These are phyloP conservation scores for Colletotrichum shisoi DNA, from an alignment of 2,329 filamentous ascomycete species.

Conservation along the genomic window DNA sequence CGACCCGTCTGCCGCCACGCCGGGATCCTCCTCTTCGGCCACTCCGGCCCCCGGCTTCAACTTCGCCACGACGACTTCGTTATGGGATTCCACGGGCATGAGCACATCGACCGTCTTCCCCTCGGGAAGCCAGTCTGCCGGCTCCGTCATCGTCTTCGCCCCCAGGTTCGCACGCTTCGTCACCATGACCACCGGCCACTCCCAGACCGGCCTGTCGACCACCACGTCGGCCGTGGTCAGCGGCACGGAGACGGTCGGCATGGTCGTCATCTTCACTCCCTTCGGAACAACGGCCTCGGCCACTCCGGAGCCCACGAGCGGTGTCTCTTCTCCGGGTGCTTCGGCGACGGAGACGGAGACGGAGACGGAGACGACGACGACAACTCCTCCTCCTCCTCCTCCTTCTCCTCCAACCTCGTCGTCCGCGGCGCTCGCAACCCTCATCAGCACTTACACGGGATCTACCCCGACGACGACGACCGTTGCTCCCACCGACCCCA, in stretches of 20 bases:
- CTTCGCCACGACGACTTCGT: slow-evolving; percentile 9
- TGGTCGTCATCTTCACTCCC: slow-evolving; percentile 19
- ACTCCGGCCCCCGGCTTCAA: not conserved
- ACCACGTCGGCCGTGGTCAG: slow-evolving; percentile 12
- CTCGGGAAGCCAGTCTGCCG: slow-evolving; percentile 2
- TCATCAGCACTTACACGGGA: slow-evolving; percentile 28
- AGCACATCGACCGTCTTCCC: slow-evolving; percentile 18
- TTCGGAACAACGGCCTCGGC: not conserved
- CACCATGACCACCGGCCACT: slow-evolving; percentile 6
- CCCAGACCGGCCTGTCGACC: not conserved
- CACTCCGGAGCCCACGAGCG: not conserved
- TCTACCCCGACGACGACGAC: slow-evolving; percentile 23
- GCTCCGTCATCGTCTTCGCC: slow-evolving; percentile 6
- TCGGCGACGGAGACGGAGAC: not conserved
- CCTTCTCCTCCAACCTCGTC: not conserved
- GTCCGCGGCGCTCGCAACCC: slow-evolving; percentile 12
- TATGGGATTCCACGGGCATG: slow-evolving; percentile 22
- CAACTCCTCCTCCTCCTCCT: too few species aligned
- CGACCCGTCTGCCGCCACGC: not conserved
- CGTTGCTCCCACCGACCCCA: slow-evolving; percentile 16
- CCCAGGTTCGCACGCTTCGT: slow-evolving; percentile 14
- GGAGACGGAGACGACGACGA: too few species aligned
- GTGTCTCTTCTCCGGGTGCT: not conserved
- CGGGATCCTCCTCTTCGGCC: not conserved
- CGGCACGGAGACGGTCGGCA: slow-evolving; percentile 23